phyloP scores from a whole-genome alignment of 2,329 filamentous ascomycete species.

The Diaporthe capsici region DNA sequence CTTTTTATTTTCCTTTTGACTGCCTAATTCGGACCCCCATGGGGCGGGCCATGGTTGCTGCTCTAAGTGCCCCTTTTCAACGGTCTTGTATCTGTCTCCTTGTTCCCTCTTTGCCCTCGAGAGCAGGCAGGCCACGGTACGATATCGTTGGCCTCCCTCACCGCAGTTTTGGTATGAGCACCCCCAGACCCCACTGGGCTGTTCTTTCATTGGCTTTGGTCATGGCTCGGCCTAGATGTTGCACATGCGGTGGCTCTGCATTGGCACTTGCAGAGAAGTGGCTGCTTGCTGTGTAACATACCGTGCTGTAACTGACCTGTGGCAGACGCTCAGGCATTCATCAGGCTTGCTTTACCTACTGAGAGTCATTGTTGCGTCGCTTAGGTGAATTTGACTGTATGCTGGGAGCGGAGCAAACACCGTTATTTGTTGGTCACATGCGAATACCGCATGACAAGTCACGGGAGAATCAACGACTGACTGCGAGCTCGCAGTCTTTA shows the following conservation, averaged over 20 bases:
- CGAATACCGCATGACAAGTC: not conserved
- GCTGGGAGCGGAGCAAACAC: not conserved
- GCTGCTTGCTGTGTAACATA: conserved; percentile 36
- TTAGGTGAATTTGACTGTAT: not conserved
- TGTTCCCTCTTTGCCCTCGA: not conserved
- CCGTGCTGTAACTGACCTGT: conserved; percentile 28
- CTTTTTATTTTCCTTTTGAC: not conserved
- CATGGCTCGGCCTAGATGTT: not conserved
- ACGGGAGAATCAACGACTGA: not conserved
- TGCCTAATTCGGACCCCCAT: not conserved
- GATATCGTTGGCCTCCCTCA: not conserved
- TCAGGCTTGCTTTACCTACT: conserved; percentile 1
- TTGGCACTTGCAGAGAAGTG: conserved; percentile 14
- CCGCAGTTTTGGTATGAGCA: conserved; percentile 17
- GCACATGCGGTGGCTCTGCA: conserved; percentile 18
- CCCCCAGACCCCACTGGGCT: not conserved
- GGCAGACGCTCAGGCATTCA: not conserved
- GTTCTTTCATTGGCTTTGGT: conserved; percentile 14
- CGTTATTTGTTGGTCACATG: not conserved
- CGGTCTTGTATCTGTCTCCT: not conserved
- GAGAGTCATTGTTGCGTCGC: not conserved
- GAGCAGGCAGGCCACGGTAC: conserved; percentile 8
- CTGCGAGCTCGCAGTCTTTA: not conserved
- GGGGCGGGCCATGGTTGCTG: not conserved
- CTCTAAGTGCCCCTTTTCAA: not conserved